Evolutionary conservation across 73 alveolate genomes (phyloP).

Genomic region (Diophrys appendiculata): DNA sequence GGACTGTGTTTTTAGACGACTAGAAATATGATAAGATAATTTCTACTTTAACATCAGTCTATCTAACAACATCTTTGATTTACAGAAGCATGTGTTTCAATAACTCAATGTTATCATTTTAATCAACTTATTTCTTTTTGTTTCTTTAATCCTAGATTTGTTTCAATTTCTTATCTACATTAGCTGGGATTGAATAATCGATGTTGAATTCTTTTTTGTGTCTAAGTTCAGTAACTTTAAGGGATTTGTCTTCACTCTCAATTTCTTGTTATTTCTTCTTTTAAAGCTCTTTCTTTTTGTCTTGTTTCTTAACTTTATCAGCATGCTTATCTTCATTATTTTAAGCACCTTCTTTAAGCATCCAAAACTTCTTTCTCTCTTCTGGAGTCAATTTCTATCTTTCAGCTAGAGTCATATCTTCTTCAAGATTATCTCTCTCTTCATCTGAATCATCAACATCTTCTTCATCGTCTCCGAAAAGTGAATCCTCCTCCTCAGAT

Average conservation of each 20-base stretch:
- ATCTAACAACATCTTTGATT: conserved; percentile 5
- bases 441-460: conserved; percentile 16
- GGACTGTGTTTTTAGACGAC: conserved; percentile 34
- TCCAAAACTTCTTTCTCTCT: conserved; percentile 71
- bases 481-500: conserved; percentile 26
- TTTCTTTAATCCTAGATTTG: conserved; percentile 35
- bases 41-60: conserved; percentile 25
- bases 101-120: conserved; percentile 10
- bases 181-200: conserved; percentile 28
- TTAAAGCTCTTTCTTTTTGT: conserved; percentile 12
- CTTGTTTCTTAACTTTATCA: not conserved
- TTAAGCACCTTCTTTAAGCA: conserved; percentile 69
- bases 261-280: conserved; percentile 9
- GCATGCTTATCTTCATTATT: not conserved
- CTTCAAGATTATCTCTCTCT: conserved; percentile 55
- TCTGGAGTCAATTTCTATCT: conserved; percentile 64
- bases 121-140: conserved; percentile 25
- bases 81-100: conserved; percentile 10
- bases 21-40: conserved; percentile 22
- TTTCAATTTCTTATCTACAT: conserved; percentile 19
- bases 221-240: not conserved
- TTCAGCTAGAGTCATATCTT: conserved; percentile 51
- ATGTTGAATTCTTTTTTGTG: not conserved
- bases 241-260: conserved; percentile 9
- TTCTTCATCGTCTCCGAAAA: conserved; percentile 32